Evolutionary conservation across 805 yeast genomes (phyloP).

Genomic region (Hanseniaspora lindneri): DNA sequence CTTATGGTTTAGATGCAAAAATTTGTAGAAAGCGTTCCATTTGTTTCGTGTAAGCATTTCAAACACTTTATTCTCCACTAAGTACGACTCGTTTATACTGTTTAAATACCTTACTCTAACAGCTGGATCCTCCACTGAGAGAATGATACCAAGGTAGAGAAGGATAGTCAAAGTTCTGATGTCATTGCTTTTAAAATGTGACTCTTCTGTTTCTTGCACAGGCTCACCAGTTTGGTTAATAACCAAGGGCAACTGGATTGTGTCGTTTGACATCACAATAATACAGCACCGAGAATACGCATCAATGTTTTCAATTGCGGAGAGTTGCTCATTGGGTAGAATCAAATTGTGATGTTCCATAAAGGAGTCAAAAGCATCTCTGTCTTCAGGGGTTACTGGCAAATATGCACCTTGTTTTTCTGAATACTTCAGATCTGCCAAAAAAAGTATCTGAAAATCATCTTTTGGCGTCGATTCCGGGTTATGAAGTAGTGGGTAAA

Average conservation of each 20-base stretch:
- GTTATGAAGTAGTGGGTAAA: not conserved
- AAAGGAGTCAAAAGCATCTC: not conserved
- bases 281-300: not conserved
- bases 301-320: not conserved
- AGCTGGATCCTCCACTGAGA: not conserved
- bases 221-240: not conserved
- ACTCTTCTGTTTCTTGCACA: not conserved
- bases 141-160: slow-evolving; percentile 1
- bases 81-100: not conserved
- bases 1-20: not conserved
- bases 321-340: not conserved
- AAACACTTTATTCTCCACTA: not conserved
- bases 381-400: slow-evolving; percentile 7
- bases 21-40: not conserved
- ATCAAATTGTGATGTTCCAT: not conserved
- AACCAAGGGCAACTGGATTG: not conserved
- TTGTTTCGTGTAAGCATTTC: not conserved
- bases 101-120: not conserved
- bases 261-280: not conserved
- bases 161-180: not conserved
- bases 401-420: not conserved
- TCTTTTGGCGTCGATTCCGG: not conserved
- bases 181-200: not conserved
- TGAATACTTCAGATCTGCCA: not conserved
- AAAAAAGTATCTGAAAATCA: not conserved